Conservation (phyloP, 345 rosid species). For the Eucalyptus cloeziana region DNA sequence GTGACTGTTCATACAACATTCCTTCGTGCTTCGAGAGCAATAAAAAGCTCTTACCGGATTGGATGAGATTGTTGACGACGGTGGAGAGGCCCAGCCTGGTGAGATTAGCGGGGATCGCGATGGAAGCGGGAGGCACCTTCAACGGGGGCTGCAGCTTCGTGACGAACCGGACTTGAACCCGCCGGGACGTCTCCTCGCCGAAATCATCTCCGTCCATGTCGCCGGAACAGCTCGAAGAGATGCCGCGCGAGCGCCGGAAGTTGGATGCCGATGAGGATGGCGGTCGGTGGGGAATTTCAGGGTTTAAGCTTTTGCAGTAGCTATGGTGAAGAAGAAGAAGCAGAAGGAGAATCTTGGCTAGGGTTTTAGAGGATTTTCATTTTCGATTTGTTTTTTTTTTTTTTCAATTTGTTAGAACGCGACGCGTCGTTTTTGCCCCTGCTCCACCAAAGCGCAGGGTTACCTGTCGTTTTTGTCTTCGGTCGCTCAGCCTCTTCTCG, state of each 20-base stretch:
- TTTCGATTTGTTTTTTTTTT: background rate
- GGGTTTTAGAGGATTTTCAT: background rate
- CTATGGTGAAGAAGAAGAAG: background rate
- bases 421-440: background rate
- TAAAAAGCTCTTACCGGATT: slow-evolving; percentile 14
- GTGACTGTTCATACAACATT: background rate
- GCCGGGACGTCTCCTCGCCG: slow-evolving; percentile 17
- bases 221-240: background rate
- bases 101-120: slow-evolving; percentile 73
- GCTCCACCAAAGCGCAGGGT: background rate
- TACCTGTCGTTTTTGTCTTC: background rate
- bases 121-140: slow-evolving; percentile 40
- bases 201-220: slow-evolving; percentile 14
- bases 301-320: background rate
- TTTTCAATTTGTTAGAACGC: background rate
- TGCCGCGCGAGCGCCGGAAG: background rate
- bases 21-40: background rate
- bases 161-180: slow-evolving; percentile 70
- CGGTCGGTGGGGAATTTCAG: background rate
- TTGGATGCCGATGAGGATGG: background rate
- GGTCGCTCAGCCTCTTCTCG: background rate
- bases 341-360: background rate
- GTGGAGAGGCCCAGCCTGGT: slow-evolving; percentile 85
- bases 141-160: slow-evolving; percentile 62
- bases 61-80: slow-evolving; percentile 56